Conservation (phyloP, 371 early-diverging fungal genomes). For the Mortierella sp. region DNA sequence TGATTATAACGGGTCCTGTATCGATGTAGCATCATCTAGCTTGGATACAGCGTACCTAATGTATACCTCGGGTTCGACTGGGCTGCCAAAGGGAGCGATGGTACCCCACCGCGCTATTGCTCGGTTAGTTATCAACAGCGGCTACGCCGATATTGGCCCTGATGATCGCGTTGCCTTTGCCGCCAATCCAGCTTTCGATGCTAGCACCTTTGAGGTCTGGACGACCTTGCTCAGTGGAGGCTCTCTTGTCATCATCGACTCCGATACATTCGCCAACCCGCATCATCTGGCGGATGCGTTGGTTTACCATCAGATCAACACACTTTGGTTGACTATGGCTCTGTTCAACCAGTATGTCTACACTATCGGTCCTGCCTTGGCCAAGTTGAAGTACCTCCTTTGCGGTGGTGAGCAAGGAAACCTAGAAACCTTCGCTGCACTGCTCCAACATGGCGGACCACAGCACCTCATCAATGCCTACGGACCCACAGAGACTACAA, state of each 20-base stretch:
- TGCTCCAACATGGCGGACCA: slow-evolving; percentile 8
- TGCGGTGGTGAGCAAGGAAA: slow-evolving; percentile 17
- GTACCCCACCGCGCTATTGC: slow-evolving; percentile 7
- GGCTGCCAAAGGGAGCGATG: slow-evolving; percentile 11
- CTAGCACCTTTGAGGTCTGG: slow-evolving; percentile 20
- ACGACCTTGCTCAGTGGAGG: slow-evolving; percentile 11
- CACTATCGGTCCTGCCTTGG: slow-evolving; percentile 9
- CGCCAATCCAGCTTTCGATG: slow-evolving; percentile 17
- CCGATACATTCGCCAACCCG: slow-evolving; percentile 6
- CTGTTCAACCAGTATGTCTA: slow-evolving; percentile 18
- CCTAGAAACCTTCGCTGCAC: background rate
- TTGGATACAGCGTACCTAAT: slow-evolving; percentile 1
- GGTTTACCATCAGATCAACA: background rate
- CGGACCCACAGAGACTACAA: slow-evolving; percentile 15
- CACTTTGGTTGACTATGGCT: slow-evolving; percentile 6
- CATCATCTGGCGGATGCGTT: slow-evolving; percentile 6
- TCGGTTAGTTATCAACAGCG: background rate
- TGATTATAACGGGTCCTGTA: too few species aligned
- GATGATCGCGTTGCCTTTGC: slow-evolving; percentile 12
- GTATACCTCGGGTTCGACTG: slow-evolving; percentile 15
- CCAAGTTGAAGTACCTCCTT: slow-evolving; percentile 8
- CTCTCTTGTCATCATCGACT: slow-evolving; percentile 8
- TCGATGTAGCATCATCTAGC: background rate
- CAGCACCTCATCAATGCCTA: slow-evolving; percentile 11
- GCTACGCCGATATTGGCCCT: slow-evolving; percentile 1